These are phyloP conservation scores for Trypanosoma mega DNA, from an alignment of 208 protist species.

Conservation along the genomic window DNA sequence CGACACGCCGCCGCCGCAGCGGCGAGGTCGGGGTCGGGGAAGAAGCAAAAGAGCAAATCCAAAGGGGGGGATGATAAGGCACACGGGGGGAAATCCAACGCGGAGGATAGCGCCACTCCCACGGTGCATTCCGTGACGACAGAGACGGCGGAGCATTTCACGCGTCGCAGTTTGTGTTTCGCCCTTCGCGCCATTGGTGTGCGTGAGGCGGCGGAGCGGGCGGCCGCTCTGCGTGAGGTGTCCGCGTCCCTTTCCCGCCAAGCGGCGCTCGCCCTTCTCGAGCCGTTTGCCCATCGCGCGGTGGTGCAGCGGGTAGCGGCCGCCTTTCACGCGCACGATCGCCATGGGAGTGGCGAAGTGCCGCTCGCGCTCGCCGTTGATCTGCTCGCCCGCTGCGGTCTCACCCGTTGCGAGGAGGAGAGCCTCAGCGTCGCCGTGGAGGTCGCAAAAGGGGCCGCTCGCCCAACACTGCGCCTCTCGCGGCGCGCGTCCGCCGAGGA, in stretches of 20 bases:
- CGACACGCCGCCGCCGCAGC: neutral
- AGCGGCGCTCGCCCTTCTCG: neutral
- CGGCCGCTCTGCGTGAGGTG: constrained; percentile 3
- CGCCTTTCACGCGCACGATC: constrained; percentile 58
- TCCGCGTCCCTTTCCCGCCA: neutral
- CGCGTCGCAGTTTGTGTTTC: constrained; percentile 25
- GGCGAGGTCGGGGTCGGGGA: constrained; percentile 11
- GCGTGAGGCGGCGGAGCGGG: constrained; percentile 1
- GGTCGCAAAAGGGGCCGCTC: constrained; percentile 45
- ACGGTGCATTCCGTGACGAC: neutral
- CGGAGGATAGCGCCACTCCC: constrained; percentile 6
- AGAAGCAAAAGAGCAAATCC: constrained; percentile 16
- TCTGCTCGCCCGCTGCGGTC: constrained; percentile 46
- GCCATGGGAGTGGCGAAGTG: constrained; percentile 60
- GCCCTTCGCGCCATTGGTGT: constrained; percentile 25
- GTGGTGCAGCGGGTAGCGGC: constrained; percentile 39
- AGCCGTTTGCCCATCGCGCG: neutral
- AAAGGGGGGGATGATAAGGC: neutral
- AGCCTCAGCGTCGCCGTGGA: constrained; percentile 26
- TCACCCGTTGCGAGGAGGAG: constrained; percentile 31
- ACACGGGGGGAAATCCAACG: neutral
- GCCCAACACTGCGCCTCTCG: constrained; percentile 39
- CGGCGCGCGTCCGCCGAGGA: too few relatives aligned
- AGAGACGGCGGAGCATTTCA: constrained; percentile 10
- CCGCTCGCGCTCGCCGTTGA: constrained; percentile 36